These are phyloP conservation scores for Osmanthus fragrans DNA, from an alignment of 257 asterid species.

Conservation along the genomic window DNA sequence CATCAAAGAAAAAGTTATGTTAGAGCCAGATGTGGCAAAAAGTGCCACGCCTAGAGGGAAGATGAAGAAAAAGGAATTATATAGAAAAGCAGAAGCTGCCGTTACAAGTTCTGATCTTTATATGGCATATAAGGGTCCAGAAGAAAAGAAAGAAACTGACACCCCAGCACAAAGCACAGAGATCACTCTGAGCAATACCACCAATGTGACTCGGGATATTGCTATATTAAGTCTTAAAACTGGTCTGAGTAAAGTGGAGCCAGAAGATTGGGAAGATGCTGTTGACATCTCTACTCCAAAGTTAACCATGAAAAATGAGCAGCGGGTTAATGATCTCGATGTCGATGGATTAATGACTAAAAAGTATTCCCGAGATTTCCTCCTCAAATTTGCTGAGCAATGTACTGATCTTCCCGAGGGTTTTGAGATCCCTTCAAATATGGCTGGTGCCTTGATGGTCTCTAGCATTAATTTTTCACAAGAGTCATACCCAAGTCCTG, in stretches of 20 bases:
- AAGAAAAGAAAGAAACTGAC: slow-evolving; percentile 63
- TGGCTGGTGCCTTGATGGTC: slow-evolving; percentile 44
- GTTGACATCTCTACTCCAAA: slow-evolving; percentile 76
- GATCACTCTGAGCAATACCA: slow-evolving; percentile 36
- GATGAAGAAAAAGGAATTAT: slow-evolving; percentile 53
- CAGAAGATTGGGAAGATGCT: slow-evolving; percentile 98
- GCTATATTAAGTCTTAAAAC: slow-evolving; percentile 34
- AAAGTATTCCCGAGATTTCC: slow-evolving; percentile 83
- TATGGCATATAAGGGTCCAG: slow-evolving; percentile 89
- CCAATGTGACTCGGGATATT: slow-evolving; percentile 39
- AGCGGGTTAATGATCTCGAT: slow-evolving; percentile 40
- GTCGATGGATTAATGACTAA: slow-evolving; percentile 45
- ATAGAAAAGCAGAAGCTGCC: slow-evolving; percentile 71
- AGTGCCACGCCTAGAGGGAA: slow-evolving; percentile 37
- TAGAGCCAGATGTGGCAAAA: slow-evolving; percentile 52
- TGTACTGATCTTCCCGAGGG: slow-evolving; percentile 66
- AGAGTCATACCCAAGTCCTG: slow-evolving; percentile 50
- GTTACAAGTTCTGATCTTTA: slow-evolving; percentile 85
- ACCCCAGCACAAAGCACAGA: slow-evolving; percentile 39
- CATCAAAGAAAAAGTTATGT: slow-evolving; percentile 49
- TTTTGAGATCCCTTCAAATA: slow-evolving; percentile 48
- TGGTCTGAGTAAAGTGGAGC: slow-evolving; percentile 58
- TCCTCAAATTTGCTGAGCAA: slow-evolving; percentile 68
- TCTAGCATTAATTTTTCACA: slow-evolving; percentile 34
- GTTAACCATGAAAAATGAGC: slow-evolving; percentile 40